Evolutionary conservation across 2,329 filamentous ascomycete species (phyloP).

Genomic region (Hysterium pulicare): DNA sequence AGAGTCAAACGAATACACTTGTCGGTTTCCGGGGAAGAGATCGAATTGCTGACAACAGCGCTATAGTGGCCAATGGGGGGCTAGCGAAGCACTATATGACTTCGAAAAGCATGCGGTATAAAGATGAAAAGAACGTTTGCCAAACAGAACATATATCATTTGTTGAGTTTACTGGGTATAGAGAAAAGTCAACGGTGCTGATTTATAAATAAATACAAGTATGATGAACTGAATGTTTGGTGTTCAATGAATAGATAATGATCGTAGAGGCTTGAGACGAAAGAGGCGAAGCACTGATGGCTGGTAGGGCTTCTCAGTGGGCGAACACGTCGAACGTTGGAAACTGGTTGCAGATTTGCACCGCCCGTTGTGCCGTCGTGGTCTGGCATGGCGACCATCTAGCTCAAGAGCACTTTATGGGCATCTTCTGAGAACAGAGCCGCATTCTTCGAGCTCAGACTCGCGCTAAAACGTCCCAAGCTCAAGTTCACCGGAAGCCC

Average conservation of each 20-base stretch:
- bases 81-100: too few relatives aligned
- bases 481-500: too few relatives aligned
- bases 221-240: background rate
- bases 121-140: too few relatives aligned
- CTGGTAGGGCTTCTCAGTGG: background rate
- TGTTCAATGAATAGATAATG: too few relatives aligned
- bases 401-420: conserved; percentile 4
- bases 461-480: too few relatives aligned
- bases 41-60: too few relatives aligned
- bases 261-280: background rate
- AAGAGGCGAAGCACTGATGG: conserved; percentile 3
- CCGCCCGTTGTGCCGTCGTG: conserved; percentile 1
- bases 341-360: conserved; percentile 4
- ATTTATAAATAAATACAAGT: background rate
- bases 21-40: too few relatives aligned
- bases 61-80: too few relatives aligned
- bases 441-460: too few relatives aligned
- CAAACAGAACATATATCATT: background rate
- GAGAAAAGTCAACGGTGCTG: background rate
- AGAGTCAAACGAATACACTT: too few relatives aligned
- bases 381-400: background rate
- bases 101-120: too few relatives aligned
- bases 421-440: conserved; percentile 1
- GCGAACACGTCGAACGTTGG: conserved; percentile 1
- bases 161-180: background rate